phyloP scores from a whole-genome alignment of 176 grass and related monocot genomes.

The Urochloa ruziziensis region DNA sequence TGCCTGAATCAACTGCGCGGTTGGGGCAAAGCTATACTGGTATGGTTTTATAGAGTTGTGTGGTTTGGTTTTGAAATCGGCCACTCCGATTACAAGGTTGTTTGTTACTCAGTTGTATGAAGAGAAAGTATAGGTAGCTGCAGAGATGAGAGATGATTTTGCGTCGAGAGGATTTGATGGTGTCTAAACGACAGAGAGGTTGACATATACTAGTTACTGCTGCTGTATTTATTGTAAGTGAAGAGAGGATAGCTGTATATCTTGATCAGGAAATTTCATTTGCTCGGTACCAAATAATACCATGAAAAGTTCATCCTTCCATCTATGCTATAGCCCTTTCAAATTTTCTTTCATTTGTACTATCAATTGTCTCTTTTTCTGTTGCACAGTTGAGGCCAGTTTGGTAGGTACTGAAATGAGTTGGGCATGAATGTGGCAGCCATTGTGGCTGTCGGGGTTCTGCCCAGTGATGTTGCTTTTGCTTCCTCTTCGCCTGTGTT shows the following conservation, averaged over 20 bases:
- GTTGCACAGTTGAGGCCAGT: no score
- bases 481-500: no score
- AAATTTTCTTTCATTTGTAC: neutral
- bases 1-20: conserved; percentile 19
- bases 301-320: neutral
- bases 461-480: no score
- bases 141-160: conserved; percentile 38
- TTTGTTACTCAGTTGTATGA: conserved; percentile 14
- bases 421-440: no score
- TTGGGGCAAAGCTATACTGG: neutral
- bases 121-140: conserved; percentile 30
- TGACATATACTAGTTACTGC: neutral
- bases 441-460: no score
- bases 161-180: neutral
- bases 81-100: neutral
- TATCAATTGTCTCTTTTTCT: neutral
- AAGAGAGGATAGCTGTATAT: conserved; percentile 13
- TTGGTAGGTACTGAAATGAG: no score
- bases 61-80: conserved; percentile 27
- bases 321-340: neutral
- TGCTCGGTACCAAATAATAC: neutral
- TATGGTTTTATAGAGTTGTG: conserved; percentile 27
- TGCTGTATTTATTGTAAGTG: conserved; percentile 33
- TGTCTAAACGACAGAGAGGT: neutral
- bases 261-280: neutral